These are phyloP conservation scores for Pogostemon cablin DNA, from an alignment of 257 asterid genomes.

Conservation along the genomic window DNA sequence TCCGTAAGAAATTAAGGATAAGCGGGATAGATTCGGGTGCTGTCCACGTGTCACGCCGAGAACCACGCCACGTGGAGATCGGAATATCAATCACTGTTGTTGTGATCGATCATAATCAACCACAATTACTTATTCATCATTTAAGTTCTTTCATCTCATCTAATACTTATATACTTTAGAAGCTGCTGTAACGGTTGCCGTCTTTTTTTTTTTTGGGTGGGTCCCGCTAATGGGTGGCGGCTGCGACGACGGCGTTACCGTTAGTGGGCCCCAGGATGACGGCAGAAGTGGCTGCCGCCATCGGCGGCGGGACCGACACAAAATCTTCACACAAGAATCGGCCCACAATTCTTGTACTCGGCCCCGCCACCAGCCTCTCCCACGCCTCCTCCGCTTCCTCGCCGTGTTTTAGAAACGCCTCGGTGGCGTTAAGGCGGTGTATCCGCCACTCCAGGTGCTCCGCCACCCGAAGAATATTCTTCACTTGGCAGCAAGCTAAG, in stretches of 20 bases:
- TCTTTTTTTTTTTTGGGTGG: not conserved
- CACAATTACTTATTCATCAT: slow-evolving; percentile 12
- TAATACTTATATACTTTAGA: not conserved
- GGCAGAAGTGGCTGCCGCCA: slow-evolving; percentile 14
- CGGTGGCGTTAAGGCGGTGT: slow-evolving; percentile 72
- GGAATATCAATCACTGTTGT: not conserved
- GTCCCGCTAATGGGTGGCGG: slow-evolving; percentile 48
- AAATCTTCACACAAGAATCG: slow-evolving; percentile 45
- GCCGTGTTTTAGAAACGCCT: slow-evolving; percentile 55
- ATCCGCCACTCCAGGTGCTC: slow-evolving; percentile 50
- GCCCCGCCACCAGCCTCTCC: slow-evolving; percentile 59
- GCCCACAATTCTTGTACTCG: slow-evolving; percentile 50
- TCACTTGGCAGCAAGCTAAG: slow-evolving; percentile 54
- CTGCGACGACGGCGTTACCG: slow-evolving; percentile 24
- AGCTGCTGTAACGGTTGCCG: too few species aligned
- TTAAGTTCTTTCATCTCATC: not conserved
- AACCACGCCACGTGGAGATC: slow-evolving; percentile 33
- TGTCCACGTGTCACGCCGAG: slow-evolving; percentile 35
- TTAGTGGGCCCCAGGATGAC: not conserved
- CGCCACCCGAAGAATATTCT: slow-evolving; percentile 57
- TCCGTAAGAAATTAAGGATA: slow-evolving; percentile 16
- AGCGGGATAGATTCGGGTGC: slow-evolving; percentile 26
- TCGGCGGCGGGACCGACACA: slow-evolving; percentile 36
- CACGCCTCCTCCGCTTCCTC: slow-evolving; percentile 58
- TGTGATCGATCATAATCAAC: slow-evolving; percentile 16